Evolutionary conservation across 805 yeast genomes (phyloP).

Genomic region (Monosporozyma siamensis): DNA sequence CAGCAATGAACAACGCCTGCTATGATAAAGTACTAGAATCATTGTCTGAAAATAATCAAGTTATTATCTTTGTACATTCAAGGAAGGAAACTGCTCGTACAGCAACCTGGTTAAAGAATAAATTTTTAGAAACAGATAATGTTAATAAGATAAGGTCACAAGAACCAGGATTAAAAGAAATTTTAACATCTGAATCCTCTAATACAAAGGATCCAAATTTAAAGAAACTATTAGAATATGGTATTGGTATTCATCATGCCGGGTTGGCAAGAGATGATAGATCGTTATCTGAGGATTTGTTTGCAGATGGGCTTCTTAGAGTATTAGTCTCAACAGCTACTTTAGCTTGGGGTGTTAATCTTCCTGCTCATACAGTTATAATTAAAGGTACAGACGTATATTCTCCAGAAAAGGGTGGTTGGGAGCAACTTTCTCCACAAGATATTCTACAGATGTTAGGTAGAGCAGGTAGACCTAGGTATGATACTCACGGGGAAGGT

Average conservation of each 20-base stretch:
- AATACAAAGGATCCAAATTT: conserved; percentile 44
- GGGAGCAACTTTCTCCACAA: conserved; percentile 91
- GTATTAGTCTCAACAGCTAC: conserved; percentile 87
- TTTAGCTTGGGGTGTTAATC: conserved; percentile 93
- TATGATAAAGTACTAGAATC: conserved; percentile 68
- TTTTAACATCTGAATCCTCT: conserved; percentile 55
- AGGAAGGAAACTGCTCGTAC: conserved; percentile 84
- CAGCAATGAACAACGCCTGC: conserved; percentile 86
- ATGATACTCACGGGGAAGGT: conserved; percentile 89
- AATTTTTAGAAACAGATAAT: conserved; percentile 47
- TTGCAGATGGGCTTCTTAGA: conserved; percentile 80
- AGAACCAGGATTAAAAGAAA: conserved; percentile 49
- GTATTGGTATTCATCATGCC: conserved; percentile 89
- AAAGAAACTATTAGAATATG: conserved; percentile 52
- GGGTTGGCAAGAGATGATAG: conserved; percentile 71
- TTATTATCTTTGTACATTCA: conserved; percentile 87
- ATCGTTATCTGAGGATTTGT: conserved; percentile 69
- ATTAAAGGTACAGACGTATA: conserved; percentile 91
- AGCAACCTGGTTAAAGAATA: conserved; percentile 62
- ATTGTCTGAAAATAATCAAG: conserved; percentile 57
- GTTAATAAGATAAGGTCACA: conserved; percentile 36
- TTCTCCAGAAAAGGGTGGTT: conserved; percentile 79
- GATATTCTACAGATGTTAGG: conserved; percentile 97
- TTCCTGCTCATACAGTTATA: conserved; percentile 91
- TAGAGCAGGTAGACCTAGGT: conserved; percentile 94